Evolutionary conservation across 371 early-diverging fungal species (phyloP).

Genomic region (Neoconidiobolus thromboides): DNA sequence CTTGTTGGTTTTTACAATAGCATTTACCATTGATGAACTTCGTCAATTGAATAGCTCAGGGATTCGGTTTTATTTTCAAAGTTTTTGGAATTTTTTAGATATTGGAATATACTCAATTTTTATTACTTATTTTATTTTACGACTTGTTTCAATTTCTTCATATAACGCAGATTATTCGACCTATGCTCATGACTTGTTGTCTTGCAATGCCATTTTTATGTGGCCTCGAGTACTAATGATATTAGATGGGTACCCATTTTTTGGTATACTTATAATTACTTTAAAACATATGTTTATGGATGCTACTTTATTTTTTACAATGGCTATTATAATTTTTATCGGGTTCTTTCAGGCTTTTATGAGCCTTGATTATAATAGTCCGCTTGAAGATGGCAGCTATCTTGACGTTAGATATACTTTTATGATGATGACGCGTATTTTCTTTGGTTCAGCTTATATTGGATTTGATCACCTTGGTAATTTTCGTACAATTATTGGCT

Average conservation of each 20-base stretch:
- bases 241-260: constrained; percentile 5
- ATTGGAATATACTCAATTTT: neutral
- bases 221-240: constrained; percentile 4
- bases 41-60: neutral
- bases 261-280: neutral
- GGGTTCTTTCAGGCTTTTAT: constrained; percentile 6
- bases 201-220: constrained; percentile 3
- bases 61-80: neutral
- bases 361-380: neutral
- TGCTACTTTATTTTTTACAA: neutral
- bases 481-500: neutral
- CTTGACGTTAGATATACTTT: neutral
- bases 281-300: constrained; percentile 2
- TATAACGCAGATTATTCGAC: neutral
- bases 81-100: constrained; percentile 6
- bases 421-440: neutral
- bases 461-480: neutral
- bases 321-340: neutral
- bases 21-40: neutral
- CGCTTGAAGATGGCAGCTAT: no score
- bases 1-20: neutral
- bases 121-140: neutral
- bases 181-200: neutral
- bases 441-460: constrained; percentile 1
- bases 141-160: neutral